Evolutionary conservation across 2,329 filamentous ascomycete genomes (phyloP), one percentile per base, ranked within the genome.

Genomic region (Aspergillus floridensis): DNA sequence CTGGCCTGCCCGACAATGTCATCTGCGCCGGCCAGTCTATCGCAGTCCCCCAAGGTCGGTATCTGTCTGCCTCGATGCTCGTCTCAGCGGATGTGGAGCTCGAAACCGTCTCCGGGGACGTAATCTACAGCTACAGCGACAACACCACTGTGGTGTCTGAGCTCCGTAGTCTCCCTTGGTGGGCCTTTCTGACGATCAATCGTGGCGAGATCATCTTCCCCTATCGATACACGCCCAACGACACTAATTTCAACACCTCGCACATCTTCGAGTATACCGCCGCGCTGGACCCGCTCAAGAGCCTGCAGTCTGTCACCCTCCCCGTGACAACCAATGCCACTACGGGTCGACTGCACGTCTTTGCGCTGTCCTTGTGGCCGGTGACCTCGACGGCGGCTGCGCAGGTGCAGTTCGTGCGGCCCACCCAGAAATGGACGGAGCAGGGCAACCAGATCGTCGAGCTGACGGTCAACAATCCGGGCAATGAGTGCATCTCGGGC

Each of bases 231-330:
- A 54, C 52, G 1, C 21, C 16, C 35, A 54, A 47, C 10, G 52
- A 54, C 16, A 54, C 52, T 26, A 54, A 54, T 2, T 54, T 54
- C 38, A 54, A 54, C 52, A 54, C 52, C 16, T 54, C 52, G 3
- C 52, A 54, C 52, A 54, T 54, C 22, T 54, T 54, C 38, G 52
- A 54, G 24, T 54, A 54, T 19, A 47, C 52, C 7, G 52, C 52
- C 12, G 52, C 52, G 8, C 5, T 54, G 24, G 11, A 54, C 19
- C n/a, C 52, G 16, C 44, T 16, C 24, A 54, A 32, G 11, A 47
- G 38, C 5, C 41, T 54, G 1, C 38, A 21, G 21, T 54, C 52
- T 6, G 46, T 54, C 14, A 54, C 52, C 1, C 38, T 54, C 2
- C 52, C 52, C n/a, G 26, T 47, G 12, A 54, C 52, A 1, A 54